Base-by-base conservation (phyloP, 2,329 filamentous ascomycete genomes). In the Orbilia ellipsospora region DNA sequence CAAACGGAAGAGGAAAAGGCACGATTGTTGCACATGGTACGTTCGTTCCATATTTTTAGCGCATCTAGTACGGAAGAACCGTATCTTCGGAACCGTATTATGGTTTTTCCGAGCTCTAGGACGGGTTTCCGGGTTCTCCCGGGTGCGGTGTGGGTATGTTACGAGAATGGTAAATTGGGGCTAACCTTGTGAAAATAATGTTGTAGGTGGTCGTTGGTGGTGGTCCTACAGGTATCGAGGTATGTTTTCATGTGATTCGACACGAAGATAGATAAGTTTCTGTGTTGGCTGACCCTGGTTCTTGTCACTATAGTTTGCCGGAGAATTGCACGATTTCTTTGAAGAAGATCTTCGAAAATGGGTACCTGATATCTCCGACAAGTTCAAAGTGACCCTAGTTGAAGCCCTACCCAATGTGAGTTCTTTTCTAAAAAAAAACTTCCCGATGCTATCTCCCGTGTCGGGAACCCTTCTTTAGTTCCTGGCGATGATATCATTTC, bases 281-380 rank as follows among this genome's bases (percentile, higher is more conserved):
- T 44, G 13, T 55, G 40, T 40, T 44, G 20, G 64, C 44, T 75
- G 69, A 75, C 72, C 72, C 68, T 28, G 36, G 65, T 42, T 64
- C 72, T 68, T 59, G 72, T 48, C 62, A 6, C 8, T 61, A 55
- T 65, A 99, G 85, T 99, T 99, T 81, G 95, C 95, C 78, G 95
- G 94, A 83, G 95, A 99, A 85, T 89, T 99, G 67, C 94, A 97
- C 84, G 95, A 99, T 83, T 99, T 99, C 86, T 98, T 99, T 86
- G 93, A 97, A 84, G 90, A 96, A 80, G 95, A 99, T 84, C 90
- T 99, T 83, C 94, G 92, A 88, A 98, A 97, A 86, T 94, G 96
- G 88, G 91, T 99, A 79, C 96, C 96, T 54, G 93, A 97, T 77
- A 97, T 99, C 83, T 89, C 90, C 83, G 89, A 94, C 81, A 92